Percentiles rank a stretch among this genome's conserved stretches.
Conservation (phyloP, 179 eudicot species). For the Silene vulgaris region DNA sequence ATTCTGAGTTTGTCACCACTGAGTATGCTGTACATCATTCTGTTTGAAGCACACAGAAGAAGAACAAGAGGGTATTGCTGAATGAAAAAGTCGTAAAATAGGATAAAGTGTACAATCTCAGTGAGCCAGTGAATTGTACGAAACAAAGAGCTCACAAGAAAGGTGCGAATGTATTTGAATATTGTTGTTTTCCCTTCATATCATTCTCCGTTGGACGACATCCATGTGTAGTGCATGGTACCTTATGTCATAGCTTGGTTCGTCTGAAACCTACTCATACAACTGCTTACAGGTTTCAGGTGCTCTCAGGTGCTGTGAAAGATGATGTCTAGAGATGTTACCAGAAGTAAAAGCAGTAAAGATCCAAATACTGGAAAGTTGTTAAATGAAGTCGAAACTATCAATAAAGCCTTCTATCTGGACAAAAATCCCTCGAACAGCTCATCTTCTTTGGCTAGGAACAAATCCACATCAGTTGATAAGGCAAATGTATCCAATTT, state of each 20-base stretch:
- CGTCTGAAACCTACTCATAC: background rate
- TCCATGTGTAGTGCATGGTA: background rate
- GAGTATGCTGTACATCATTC: slow-evolving; percentile 6
- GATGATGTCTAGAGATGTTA: slow-evolving; percentile 46
- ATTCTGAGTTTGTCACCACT: slow-evolving; percentile 4
- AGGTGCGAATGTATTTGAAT: slow-evolving; percentile 47
- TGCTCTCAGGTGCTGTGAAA: slow-evolving; percentile 20
- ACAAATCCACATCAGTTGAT: slow-evolving; percentile 42
- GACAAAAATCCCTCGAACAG: slow-evolving; percentile 42
- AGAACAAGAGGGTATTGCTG: slow-evolving; percentile 72
- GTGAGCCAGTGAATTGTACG: slow-evolving; percentile 43
- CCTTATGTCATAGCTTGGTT: slow-evolving; percentile 1
- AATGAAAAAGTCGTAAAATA: slow-evolving; percentile 56
- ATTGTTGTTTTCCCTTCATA: background rate
- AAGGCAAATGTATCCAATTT: slow-evolving; percentile 33
- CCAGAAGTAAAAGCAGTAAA: slow-evolving; percentile 42
- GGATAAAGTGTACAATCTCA: slow-evolving; percentile 49
- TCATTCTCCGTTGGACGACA: background rate
- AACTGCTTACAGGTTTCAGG: slow-evolving; percentile 7
- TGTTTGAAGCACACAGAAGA: slow-evolving; percentile 48
- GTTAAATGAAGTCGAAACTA: slow-evolving; percentile 58
- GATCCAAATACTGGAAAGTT: slow-evolving; percentile 45
- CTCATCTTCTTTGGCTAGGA: slow-evolving; percentile 38
- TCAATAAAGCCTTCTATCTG: slow-evolving; percentile 56
- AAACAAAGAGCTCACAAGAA: slow-evolving; percentile 51